Evolutionary conservation across 306 rosid genomes (phyloP).

Genomic region (Malus orientalis): DNA sequence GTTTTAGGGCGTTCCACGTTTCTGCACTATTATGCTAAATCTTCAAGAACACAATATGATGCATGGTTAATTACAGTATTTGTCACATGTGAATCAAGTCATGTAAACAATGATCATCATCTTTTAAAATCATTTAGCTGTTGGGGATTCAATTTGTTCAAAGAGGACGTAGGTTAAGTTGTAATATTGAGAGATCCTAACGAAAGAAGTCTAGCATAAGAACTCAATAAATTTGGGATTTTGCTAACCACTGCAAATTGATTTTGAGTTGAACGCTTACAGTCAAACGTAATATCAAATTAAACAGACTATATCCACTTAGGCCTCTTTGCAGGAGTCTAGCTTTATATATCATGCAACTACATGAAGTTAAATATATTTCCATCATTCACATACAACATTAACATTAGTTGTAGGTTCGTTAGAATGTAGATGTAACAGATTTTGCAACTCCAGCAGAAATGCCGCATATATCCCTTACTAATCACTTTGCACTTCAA

Average conservation of each 20-base stretch:
- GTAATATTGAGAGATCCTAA: too few species aligned
- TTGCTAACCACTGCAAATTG: too few species aligned
- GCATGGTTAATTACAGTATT: background rate
- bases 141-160: background rate
- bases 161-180: too few species aligned
- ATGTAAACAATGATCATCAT: background rate
- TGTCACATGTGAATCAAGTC: background rate
- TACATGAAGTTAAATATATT: background rate
- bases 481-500: too few species aligned
- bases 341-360: background rate
- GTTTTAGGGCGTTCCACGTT: conserved; percentile 32
- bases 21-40: conserved; percentile 16
- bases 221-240: too few species aligned
- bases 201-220: too few species aligned
- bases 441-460: background rate
- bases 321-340: too few species aligned
- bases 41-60: background rate
- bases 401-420: too few species aligned
- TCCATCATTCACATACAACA: background rate
- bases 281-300: too few species aligned
- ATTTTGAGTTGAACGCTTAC: too few species aligned
- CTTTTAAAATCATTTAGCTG: background rate
- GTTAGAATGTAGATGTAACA: background rate
- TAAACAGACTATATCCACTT: too few species aligned
- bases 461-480: background rate